A percentile compares a stretch with the other conserved stretches of the same genome.
Evolutionary conservation across 345 rosid genomes (phyloP).

Genomic region (Odontarrhena argentea): DNA sequence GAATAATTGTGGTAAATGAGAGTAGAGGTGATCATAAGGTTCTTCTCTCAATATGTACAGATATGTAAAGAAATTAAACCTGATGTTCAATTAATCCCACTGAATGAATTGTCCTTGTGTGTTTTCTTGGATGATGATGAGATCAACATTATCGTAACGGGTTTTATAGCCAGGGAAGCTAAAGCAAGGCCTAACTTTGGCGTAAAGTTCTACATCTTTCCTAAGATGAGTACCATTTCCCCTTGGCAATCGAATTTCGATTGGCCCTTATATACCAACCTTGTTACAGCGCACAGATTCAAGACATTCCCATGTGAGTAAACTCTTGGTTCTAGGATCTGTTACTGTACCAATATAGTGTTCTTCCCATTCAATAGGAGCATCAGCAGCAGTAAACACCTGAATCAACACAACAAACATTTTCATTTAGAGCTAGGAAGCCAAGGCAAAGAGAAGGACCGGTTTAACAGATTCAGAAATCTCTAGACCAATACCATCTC

Average conservation of each 20-base stretch:
- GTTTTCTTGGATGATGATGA: slow-evolving; percentile 81
- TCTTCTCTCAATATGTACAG: not conserved
- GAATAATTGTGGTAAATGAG: no score
- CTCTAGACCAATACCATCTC: slow-evolving; percentile 87
- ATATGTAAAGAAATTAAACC: slow-evolving; percentile 30
- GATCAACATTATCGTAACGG: slow-evolving; percentile 72
- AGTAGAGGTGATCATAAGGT: no score
- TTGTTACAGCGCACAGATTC: slow-evolving; percentile 67
- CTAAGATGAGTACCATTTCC: slow-evolving; percentile 74
- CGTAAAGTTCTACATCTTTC: slow-evolving; percentile 77
- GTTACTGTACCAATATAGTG: slow-evolving; percentile 63
- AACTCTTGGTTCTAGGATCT: slow-evolving; percentile 85
- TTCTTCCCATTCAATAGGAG: slow-evolving; percentile 85
- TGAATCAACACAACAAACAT: slow-evolving; percentile 17
- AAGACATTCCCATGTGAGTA: slow-evolving; percentile 83
- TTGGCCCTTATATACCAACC: slow-evolving; percentile 92
- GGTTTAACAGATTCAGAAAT: slow-evolving; percentile 80
- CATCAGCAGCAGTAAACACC: slow-evolving; percentile 65
- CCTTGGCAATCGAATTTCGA: slow-evolving; percentile 88
- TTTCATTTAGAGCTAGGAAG: not conserved
- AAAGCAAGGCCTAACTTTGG: slow-evolving; percentile 86
- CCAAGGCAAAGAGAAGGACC: slow-evolving; percentile 35
- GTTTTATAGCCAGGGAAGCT: slow-evolving; percentile 85
- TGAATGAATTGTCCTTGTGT: slow-evolving; percentile 85
- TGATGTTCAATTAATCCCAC: slow-evolving; percentile 81